These are phyloP conservation scores for Extremus antarcticus DNA, from an alignment of 495 filamentous ascomycete genomes.

Conservation along the genomic window DNA sequence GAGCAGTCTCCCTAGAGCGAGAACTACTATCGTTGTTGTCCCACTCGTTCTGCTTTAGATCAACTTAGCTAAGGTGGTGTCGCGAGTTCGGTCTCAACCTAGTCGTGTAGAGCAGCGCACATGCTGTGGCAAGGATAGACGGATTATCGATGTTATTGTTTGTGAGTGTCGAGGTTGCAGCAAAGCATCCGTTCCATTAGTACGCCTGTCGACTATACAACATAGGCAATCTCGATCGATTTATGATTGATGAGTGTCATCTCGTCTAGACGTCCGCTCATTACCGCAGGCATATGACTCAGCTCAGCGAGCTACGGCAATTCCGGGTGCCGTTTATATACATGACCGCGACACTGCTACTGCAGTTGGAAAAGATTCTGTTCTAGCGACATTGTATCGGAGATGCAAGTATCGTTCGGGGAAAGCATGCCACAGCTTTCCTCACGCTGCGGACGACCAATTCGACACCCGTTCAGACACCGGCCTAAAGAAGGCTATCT, in stretches of 20 bases:
- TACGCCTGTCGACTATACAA: not conserved
- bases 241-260: not conserved
- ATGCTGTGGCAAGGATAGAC: not conserved
- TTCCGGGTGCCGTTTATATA: not conserved
- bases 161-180: not conserved
- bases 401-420: not conserved
- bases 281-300: not conserved
- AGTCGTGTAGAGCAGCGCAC: not conserved
- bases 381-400: not conserved
- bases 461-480: too few relatives aligned
- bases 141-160: not conserved
- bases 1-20: not conserved
- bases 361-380: not conserved
- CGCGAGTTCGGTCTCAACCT: not conserved
- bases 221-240: not conserved
- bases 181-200: not conserved
- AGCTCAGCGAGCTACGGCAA: not conserved
- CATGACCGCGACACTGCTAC: not conserved
- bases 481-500: too few relatives aligned
- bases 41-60: not conserved
- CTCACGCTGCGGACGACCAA: too few relatives aligned
- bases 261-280: not conserved
- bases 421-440: too few relatives aligned
- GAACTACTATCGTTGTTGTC: not conserved
- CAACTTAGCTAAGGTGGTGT: not conserved